phyloP scores from a whole-genome alignment of 208 protist species.

The Trypanosoma grayi region DNA sequence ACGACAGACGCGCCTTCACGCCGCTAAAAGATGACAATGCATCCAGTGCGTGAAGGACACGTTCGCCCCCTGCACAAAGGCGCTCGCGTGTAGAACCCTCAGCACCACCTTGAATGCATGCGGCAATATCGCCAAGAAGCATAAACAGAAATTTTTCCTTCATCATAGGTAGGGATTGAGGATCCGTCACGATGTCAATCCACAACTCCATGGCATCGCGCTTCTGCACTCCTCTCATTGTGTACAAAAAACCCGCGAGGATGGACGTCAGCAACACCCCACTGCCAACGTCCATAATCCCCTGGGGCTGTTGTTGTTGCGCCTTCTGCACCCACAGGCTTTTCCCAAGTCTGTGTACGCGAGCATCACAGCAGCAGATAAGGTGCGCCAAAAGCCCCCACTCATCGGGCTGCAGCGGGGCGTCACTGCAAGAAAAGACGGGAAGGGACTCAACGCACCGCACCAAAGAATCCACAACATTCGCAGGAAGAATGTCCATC shows the following conservation, averaged over 20 bases:
- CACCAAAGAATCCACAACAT: slow-evolving; percentile 17
- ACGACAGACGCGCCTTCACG: slow-evolving; percentile 8
- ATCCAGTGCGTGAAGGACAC: slow-evolving; percentile 10
- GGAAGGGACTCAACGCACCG: slow-evolving; percentile 12
- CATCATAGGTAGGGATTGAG: neutral
- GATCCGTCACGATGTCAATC: slow-evolving; percentile 18
- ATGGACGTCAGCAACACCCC: neutral
- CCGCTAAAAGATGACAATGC: neutral
- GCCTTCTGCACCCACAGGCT: slow-evolving; percentile 15
- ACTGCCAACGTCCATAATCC: neutral
- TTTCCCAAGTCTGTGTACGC: slow-evolving; percentile 12
- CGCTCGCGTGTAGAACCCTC: neutral
- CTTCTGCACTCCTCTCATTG: slow-evolving; percentile 1
- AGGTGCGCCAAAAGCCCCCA: slow-evolving; percentile 17
- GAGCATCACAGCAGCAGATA: slow-evolving; percentile 9
- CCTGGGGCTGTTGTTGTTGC: neutral
- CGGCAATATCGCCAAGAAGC: slow-evolving; percentile 9
- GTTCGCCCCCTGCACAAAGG: neutral
- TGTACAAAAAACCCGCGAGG: neutral
- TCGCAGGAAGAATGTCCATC: neutral
- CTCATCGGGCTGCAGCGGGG: slow-evolving; percentile 8
- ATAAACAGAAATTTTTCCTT: neutral
- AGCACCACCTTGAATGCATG: neutral
- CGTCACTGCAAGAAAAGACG: slow-evolving; percentile 3
- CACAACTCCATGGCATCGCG: slow-evolving; percentile 17